A percentile compares a stretch with the other conserved stretches of the same genome.
Evolutionary conservation across 1,284 basidiomycete species (phyloP).

Genomic region (Ganoderma sinense): DNA sequence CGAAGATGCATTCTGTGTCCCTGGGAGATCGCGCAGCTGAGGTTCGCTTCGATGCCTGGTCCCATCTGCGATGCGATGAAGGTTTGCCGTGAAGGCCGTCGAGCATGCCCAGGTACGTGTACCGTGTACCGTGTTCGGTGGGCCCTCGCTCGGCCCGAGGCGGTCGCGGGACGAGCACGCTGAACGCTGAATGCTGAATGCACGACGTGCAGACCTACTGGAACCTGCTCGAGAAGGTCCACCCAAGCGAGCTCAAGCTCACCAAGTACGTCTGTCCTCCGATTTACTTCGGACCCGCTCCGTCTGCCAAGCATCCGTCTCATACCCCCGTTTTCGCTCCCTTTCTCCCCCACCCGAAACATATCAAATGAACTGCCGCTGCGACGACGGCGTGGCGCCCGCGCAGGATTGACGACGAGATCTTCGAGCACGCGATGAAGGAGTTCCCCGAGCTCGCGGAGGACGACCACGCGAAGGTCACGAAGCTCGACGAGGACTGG

Average conservation of each 20-base stretch:
- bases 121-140: background rate
- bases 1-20: background rate
- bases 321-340: background rate
- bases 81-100: slow-evolving; percentile 96
- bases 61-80: slow-evolving; percentile 8
- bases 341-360: background rate
- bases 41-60: slow-evolving; percentile 4
- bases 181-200: background rate
- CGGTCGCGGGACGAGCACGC: background rate
- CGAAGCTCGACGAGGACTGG: slow-evolving; percentile 88
- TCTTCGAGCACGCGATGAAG: slow-evolving; percentile 80
- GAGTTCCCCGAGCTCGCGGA: slow-evolving; percentile 87
- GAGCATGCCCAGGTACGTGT: slow-evolving; percentile 87
- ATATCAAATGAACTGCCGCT: background rate
- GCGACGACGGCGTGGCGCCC: background rate
- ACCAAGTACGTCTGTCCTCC: slow-evolving; percentile 68
- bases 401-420: slow-evolving; percentile 88
- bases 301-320: background rate
- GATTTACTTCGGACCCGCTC: slow-evolving; percentile 32
- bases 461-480: slow-evolving; percentile 70
- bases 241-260: slow-evolving; percentile 79
- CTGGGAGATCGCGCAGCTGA: background rate
- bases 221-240: slow-evolving; percentile 89
- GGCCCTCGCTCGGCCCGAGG: background rate
- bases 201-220: slow-evolving; percentile 83